Base-by-base conservation (phyloP, 2,329 filamentous ascomycete genomes). In the Aulographum hederae region DNA sequence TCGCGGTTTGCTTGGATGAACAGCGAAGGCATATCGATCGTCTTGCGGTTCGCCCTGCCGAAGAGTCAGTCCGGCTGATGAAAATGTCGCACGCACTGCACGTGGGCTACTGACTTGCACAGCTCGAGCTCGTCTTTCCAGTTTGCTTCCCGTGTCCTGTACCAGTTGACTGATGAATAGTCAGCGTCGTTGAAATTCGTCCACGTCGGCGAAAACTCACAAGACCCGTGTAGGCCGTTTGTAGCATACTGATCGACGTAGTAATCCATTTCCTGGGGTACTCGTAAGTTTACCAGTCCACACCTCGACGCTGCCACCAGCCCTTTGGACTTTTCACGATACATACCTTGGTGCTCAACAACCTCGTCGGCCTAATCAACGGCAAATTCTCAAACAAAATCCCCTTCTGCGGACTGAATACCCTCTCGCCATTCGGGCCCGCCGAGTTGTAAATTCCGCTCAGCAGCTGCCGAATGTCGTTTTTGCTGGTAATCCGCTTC, bases 1-100 rank as follows among this genome's bases (percentile, higher is more conserved):
- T 98, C 89, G 28, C 64, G 60, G 15, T 63, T 66, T 1, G 81
- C 84, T 35, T 69, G 63, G 38, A 95, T 67, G 50, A 85, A 81
- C 42, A 95, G 60, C 4, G 73, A 64, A 0, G 82, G 51, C 2
- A 46, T 43, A n/a, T 42, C 37, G 36, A 57, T 53, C 1, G 34
- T 43, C 30, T 46, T 46, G 35, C 46, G 46, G 34, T 45, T 42
- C 3, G 49, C 38, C 3, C 51, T 36, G 3, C 41, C 45, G 30
- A 13, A 17, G 13, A 10, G 21, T 25, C 21, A 25, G 21, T 13
- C 10, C n/a, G n/a, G n/a, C n/a, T n/a, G n/a, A n/a, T n/a, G n/a
- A n/a, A n/a, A n/a, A n/a, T n/a, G n/a, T n/a, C n/a, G n/a, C n/a
- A n/a, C n/a, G n/a, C n/a, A n/a, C n/a, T n/a, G n/a, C n/a, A n/a